Evolutionary conservation across 2,329 filamentous ascomycete species (phyloP).

Genomic region (Phialophora chinensis): DNA sequence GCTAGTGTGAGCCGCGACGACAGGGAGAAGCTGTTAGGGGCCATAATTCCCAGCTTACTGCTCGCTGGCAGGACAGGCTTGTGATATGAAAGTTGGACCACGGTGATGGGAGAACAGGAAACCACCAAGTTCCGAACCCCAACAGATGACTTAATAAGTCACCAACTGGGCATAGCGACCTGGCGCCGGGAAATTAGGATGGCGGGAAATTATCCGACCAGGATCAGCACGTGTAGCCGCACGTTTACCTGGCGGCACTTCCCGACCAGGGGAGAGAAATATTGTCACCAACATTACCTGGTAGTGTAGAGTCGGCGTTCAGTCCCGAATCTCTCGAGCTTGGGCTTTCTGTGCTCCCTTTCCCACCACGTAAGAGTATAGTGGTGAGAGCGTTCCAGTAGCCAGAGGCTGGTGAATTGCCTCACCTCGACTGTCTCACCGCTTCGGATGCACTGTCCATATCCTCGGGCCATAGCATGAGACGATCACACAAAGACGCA

Average conservation of each 20-base stretch:
- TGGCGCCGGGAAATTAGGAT: neutral
- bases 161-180: neutral
- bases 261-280: neutral
- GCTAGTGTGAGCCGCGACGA: conserved; percentile 55
- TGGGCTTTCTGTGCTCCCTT: neutral
- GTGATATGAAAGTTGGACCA: neutral
- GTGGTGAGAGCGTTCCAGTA: neutral
- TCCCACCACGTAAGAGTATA: neutral
- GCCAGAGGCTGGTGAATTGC: neutral
- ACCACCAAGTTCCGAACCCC: neutral
- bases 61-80: neutral
- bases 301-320: neutral
- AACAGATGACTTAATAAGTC: neutral
- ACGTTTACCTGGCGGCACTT: neutral
- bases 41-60: conserved; percentile 23
- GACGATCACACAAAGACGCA: conserved; percentile 10
- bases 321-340: neutral
- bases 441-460: conserved; percentile 12
- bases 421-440: conserved; percentile 15
- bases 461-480: conserved; percentile 23
- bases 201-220: neutral
- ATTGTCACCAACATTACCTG: neutral
- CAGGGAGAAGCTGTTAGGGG: conserved; percentile 36
- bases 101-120: neutral
- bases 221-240: neutral